Percentiles rank a stretch among this genome's conserved stretches.
Evolutionary conservation across 2,329 filamentous ascomycete genomes (phyloP).

Genomic region (Gremmenia infestans): DNA sequence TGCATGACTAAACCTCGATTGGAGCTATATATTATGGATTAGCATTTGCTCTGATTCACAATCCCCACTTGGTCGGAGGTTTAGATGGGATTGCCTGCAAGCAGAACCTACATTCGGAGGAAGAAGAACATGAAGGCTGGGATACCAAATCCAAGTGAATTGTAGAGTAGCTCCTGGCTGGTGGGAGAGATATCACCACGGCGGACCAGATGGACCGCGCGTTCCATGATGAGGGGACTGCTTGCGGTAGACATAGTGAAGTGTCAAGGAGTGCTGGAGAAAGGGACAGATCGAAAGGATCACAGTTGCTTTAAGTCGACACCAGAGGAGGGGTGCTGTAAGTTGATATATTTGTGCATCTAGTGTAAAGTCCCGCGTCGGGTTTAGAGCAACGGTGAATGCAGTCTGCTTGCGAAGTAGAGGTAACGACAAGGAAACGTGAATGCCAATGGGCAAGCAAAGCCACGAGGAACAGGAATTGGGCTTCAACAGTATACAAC

Average conservation of each 20-base stretch:
- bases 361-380: no score
- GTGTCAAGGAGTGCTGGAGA: no score
- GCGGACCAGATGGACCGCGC: neutral
- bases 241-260: neutral
- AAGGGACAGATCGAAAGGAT: no score
- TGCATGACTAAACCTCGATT: conserved; percentile 17
- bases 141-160: conserved; percentile 21
- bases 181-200: conserved; percentile 15
- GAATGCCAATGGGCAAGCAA: no score
- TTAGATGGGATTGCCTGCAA: neutral
- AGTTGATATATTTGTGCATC: no score
- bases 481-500: no score
- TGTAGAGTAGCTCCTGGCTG: conserved; percentile 16
- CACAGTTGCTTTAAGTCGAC: no score
- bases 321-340: no score
- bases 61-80: neutral
- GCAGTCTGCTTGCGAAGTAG: no score
- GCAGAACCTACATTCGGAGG: conserved; percentile 18
- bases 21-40: conserved; percentile 3
- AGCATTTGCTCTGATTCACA: neutral
- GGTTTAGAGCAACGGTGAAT: no score
- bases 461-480: no score
- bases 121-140: conserved; percentile 13
- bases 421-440: no score
- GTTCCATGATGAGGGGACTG: neutral